Base-by-base conservation (phyloP, 768 basidiomycete species). In the Podaxis sp. region DNA sequence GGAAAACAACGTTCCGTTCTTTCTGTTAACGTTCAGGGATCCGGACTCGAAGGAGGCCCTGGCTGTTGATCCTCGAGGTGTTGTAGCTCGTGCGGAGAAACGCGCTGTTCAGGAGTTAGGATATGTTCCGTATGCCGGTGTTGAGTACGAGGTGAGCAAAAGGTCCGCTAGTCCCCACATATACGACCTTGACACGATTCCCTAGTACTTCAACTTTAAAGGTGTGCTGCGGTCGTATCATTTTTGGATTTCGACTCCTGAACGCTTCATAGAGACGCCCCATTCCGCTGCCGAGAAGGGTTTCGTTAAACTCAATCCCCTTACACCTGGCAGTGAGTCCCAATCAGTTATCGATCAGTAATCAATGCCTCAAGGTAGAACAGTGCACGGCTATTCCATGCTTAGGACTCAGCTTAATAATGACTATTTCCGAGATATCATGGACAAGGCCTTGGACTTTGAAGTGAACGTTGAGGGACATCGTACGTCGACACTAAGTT, bases 341-440 rank as follows among this genome's bases (percentile, higher is more conserved):
- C 15, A 17, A 28, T 30, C 41, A 3, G 49, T n/a, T 7, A 22
- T 58, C 56, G 48, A 59, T 65, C 15, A 65, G 20, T 50, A 2
- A 24, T 24, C 22, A 13, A 8, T 8, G 49, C 22, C 50, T 36
- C 56, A 15, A 50, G 26, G 37, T 22, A 59, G 46, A 28, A 64
- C 12, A 98, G 95, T 96, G 91, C 97, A 99, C 68, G 97, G 97
- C 3, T 99, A 99, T 72, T 97, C 95, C 3, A 81, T 99, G 37
- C 82, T 99, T 4, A 83, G 96, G 44, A 94, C 95, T 0, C 93
- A 96, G 48, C 78, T 96, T 36, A 96, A 98, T 74, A 87, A 86
- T 61, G 86, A 82, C 13, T 99, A 96, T 73, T 99, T 99, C 74
- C 84, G 88, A 64, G 93, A 90, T 37, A 77, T 99, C 28, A 97